phyloP scores from a whole-genome alignment of 352 stramenopile species.

The Phytophthora pluvialis region DNA sequence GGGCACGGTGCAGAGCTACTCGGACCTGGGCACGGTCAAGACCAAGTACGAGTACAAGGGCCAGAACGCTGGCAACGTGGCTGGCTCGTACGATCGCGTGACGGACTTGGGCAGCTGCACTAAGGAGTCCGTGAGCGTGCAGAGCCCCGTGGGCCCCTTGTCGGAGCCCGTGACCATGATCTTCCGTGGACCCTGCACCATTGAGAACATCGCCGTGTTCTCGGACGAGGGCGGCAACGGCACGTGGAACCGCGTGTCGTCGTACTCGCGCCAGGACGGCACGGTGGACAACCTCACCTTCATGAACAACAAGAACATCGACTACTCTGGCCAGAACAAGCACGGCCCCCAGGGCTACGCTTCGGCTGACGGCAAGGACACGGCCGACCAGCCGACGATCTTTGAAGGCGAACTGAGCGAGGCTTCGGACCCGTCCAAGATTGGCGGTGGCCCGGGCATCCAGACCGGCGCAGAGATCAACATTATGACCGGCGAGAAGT shows the following conservation, averaged over 20 bases:
- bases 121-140: constrained; percentile 46
- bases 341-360: constrained; percentile 64
- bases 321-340: constrained; percentile 45
- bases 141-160: constrained; percentile 62
- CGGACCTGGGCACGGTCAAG: constrained; percentile 45
- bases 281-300: constrained; percentile 65
- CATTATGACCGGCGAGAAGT: constrained; percentile 62
- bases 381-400: constrained; percentile 30
- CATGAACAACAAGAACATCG: constrained; percentile 83
- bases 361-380: constrained; percentile 45
- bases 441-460: constrained; percentile 52
- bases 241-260: constrained; percentile 60
- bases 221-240: constrained; percentile 28
- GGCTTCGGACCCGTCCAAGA: constrained; percentile 37
- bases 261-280: constrained; percentile 43
- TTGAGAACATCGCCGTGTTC: constrained; percentile 73
- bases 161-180: constrained; percentile 67
- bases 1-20: constrained; percentile 29
- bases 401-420: constrained; percentile 57
- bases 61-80: constrained; percentile 54
- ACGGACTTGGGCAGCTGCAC: constrained; percentile 45
- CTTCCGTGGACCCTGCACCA: constrained; percentile 67
- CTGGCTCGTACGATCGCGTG: constrained; percentile 61
- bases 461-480: constrained; percentile 68
- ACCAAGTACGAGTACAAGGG: constrained; percentile 58